Evolutionary conservation across 768 basidiomycete genomes (phyloP).

Genomic region (Pulveroboletus sp.): DNA sequence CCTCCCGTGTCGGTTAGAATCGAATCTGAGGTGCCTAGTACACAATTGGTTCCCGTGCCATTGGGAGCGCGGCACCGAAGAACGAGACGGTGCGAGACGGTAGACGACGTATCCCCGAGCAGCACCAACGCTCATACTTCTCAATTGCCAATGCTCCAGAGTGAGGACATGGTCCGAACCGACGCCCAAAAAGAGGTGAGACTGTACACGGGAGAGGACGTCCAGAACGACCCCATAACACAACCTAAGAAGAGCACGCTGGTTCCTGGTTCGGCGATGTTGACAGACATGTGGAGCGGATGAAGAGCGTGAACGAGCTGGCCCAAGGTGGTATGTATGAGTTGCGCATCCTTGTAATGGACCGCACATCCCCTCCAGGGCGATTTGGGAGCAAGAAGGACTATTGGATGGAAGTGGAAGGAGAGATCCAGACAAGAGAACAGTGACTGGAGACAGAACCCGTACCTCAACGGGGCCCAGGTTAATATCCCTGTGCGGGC

Average conservation of each 20-base stretch:
- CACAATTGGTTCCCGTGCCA: constrained; percentile 68
- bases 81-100: not conserved
- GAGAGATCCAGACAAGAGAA: constrained; percentile 2
- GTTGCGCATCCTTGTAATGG: constrained; percentile 46
- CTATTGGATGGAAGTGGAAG: not conserved
- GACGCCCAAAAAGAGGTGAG: constrained; percentile 35
- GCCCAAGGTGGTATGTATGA: constrained; percentile 34
- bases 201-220: constrained; percentile 71
- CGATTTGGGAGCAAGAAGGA: not conserved
- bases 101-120: constrained; percentile 61
- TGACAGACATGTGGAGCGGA: constrained; percentile 54
- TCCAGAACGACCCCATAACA: constrained; percentile 70
- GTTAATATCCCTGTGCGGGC: not conserved
- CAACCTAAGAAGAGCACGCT: constrained; percentile 61
- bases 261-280: constrained; percentile 76
- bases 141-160: constrained; percentile 58
- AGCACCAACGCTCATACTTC: constrained; percentile 60
- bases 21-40: constrained; percentile 53
- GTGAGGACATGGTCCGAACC: constrained; percentile 60
- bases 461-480: constrained; percentile 3
- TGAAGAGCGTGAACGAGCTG: constrained; percentile 47
- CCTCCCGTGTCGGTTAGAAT: constrained; percentile 74
- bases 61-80: constrained; percentile 66
- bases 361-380: constrained; percentile 27
- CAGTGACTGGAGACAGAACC: constrained; percentile 12